These are phyloP conservation scores for Sclerotinia subarctica DNA, from an alignment of 2,329 filamentous ascomycete species.

Conservation along the genomic window DNA sequence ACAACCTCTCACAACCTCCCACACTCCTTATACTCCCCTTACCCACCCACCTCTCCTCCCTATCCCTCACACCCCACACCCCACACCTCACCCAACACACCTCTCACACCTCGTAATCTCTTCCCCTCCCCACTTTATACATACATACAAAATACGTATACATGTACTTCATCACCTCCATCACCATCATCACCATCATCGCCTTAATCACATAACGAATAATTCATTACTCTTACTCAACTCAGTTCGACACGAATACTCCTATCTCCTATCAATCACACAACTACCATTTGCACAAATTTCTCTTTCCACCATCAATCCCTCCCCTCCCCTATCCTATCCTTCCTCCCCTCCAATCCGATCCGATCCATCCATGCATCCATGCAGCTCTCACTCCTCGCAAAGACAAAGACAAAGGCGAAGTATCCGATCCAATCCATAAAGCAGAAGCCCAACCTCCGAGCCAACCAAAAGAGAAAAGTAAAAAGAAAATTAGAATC, in stretches of 20 bases:
- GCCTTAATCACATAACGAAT: constrained; percentile 6
- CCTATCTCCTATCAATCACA: not conserved
- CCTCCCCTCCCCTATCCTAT: no score
- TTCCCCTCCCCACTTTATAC: not conserved
- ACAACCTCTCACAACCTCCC: not conserved
- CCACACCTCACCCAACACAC: not conserved
- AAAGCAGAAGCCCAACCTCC: not conserved
- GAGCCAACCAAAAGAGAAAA: not conserved
- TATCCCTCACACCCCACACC: not conserved
- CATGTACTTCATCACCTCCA: not conserved
- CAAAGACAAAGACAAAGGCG: not conserved
- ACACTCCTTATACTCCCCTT: no score
- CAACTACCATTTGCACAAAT: not conserved
- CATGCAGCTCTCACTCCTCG: not conserved
- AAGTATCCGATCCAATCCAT: not conserved
- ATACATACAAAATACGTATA: not conserved
- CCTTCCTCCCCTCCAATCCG: not conserved
- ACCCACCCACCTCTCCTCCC: not conserved
- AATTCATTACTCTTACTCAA: not conserved
- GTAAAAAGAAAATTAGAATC: not conserved
- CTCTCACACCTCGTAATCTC: not conserved
- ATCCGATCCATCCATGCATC: not conserved
- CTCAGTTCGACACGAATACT: not conserved
- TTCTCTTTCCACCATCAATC: not conserved
- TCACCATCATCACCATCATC: not conserved